These are phyloP conservation scores for Arabidopsis suecica DNA, from an alignment of 345 rosid species.

Conservation along the genomic window DNA sequence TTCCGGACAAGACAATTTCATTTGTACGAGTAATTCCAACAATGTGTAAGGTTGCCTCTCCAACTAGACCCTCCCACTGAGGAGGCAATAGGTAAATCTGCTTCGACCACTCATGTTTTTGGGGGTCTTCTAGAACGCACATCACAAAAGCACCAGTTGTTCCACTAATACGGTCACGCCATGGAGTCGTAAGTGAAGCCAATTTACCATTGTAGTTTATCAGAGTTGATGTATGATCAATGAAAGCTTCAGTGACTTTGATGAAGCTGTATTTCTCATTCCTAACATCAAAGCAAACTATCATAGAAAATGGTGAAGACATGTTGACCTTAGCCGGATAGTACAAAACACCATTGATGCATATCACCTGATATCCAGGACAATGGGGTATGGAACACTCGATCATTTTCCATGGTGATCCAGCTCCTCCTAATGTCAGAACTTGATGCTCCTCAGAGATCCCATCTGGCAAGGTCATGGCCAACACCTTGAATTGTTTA, in stretches of 20 bases:
- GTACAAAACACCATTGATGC: not conserved
- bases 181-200: not conserved
- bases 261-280: not conserved
- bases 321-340: not conserved
- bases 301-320: not conserved
- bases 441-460: not conserved
- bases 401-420: not conserved
- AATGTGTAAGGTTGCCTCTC: not conserved
- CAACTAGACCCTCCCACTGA: no score
- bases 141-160: not conserved
- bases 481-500: not conserved
- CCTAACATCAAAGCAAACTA: not conserved
- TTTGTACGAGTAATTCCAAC: not conserved
- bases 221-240: not conserved
- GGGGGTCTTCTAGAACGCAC: not conserved
- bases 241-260: not conserved
- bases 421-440: not conserved
- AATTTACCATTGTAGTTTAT: not conserved
- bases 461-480: not conserved
- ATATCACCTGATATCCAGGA: not conserved
- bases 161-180: not conserved
- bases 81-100: not conserved
- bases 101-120: not conserved
- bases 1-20: not conserved
- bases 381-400: not conserved